phyloP scores from a whole-genome alignment of 495 filamentous ascomycete species.

The Platismatia glauca region DNA sequence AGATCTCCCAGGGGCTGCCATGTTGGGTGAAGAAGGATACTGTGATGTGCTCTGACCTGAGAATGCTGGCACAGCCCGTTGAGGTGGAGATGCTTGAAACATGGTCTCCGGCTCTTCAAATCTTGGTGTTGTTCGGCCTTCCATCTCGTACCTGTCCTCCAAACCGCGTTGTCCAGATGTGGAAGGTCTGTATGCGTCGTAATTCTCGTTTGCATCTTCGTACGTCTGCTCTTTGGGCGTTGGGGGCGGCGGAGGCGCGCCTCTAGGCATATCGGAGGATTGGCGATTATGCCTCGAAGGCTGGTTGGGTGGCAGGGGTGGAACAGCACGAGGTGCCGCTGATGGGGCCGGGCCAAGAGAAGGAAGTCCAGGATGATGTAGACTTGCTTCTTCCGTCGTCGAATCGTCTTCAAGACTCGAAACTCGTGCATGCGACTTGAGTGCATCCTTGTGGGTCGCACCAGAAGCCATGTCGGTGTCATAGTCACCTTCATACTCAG shows the following conservation, averaged over 20 bases:
- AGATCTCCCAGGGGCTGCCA: constrained; percentile 36
- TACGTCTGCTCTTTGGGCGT: constrained; percentile 39
- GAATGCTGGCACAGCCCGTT: constrained; percentile 25
- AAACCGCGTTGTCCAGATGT: constrained; percentile 33
- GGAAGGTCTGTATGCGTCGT: constrained; percentile 65
- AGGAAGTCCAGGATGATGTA: constrained; percentile 41
- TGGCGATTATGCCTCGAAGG: constrained; percentile 39
- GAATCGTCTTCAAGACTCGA: constrained; percentile 54
- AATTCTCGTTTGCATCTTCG: constrained; percentile 57
- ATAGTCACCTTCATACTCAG: constrained; percentile 96
- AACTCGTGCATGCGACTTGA: constrained; percentile 73
- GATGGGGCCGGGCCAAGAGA: constrained; percentile 50
- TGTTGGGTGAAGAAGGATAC: constrained; percentile 32
- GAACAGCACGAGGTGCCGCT: constrained; percentile 41
- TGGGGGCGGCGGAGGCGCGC: constrained; percentile 58
- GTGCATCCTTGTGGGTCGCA: constrained; percentile 79
- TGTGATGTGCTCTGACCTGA: constrained; percentile 19
- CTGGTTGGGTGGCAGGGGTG: constrained; percentile 45
- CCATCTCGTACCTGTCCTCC: constrained; percentile 13
- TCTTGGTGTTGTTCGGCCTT: constrained; percentile 27
- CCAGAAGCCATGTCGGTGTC: constrained; percentile 94
- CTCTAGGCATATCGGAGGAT: constrained; percentile 64
- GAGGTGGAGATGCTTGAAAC: constrained; percentile 43
- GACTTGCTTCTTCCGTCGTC: constrained; percentile 43
- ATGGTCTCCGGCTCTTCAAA: constrained; percentile 37